phyloP scores from a whole-genome alignment of 371 early-diverging fungal genomes.

The Mortierella sp. region DNA sequence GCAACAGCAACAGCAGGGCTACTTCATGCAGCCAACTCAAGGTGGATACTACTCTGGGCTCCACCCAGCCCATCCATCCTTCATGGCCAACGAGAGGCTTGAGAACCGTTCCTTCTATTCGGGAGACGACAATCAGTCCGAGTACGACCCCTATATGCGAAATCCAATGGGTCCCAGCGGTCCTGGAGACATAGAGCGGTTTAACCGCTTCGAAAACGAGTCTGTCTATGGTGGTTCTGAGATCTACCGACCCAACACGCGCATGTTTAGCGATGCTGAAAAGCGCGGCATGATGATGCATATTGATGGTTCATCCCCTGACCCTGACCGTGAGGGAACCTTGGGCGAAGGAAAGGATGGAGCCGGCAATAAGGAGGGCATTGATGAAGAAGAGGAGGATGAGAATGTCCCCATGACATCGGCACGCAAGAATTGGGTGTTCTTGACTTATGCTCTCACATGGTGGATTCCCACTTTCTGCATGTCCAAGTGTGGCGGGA shows the following conservation, averaged over 20 bases:
- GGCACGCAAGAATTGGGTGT: slow-evolving; percentile 83
- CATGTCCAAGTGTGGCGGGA: slow-evolving; percentile 77
- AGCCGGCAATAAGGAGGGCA: slow-evolving; percentile 58
- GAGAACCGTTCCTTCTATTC: slow-evolving; percentile 79
- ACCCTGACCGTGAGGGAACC: slow-evolving; percentile 25
- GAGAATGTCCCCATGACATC: slow-evolving; percentile 65
- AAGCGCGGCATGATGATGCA: slow-evolving; percentile 52
- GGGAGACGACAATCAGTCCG: slow-evolving; percentile 68
- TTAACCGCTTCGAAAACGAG: slow-evolving; percentile 49
- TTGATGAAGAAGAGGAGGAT: slow-evolving; percentile 61
- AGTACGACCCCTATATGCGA: slow-evolving; percentile 52
- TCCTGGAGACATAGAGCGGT: slow-evolving; percentile 19
- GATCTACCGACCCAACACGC: slow-evolving; percentile 49
- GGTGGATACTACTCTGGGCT: slow-evolving; percentile 37
- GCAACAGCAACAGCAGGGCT: slow-evolving; percentile 41
- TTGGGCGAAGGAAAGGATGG: slow-evolving; percentile 41
- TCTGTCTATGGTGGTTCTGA: slow-evolving; percentile 55
- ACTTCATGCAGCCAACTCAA: slow-evolving; percentile 21
- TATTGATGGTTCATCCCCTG: slow-evolving; percentile 31
- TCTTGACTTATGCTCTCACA: slow-evolving; percentile 85
- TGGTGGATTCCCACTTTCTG: slow-evolving; percentile 88
- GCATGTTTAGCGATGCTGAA: slow-evolving; percentile 47
- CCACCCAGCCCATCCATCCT: slow-evolving; percentile 43
- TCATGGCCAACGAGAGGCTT: slow-evolving; percentile 59
- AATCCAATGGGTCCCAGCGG: slow-evolving; percentile 8